Conservation (phyloP, 1,284 basidiomycete genomes). For the Jaminaea rosea region DNA sequence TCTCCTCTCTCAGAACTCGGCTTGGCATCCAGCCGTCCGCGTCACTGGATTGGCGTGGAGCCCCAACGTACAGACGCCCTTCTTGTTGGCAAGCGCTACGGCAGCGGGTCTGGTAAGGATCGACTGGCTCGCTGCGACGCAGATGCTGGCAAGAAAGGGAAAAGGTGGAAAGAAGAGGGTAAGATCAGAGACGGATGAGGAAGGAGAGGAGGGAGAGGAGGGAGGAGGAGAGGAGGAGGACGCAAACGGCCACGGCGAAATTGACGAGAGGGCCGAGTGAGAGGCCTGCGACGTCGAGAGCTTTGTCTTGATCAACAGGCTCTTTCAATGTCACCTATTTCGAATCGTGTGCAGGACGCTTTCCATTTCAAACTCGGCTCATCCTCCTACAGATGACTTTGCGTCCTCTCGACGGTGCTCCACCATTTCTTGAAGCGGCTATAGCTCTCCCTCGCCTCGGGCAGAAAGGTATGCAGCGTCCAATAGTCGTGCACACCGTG, state of each 20-base stretch:
- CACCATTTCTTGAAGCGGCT: background rate
- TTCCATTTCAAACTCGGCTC: too few relatives aligned
- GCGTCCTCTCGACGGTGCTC: background rate
- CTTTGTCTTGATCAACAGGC: too few relatives aligned
- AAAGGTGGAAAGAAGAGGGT: too few relatives aligned
- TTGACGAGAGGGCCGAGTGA: too few relatives aligned
- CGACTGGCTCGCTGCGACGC: conserved; percentile 56
- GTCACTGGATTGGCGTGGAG: conserved; percentile 74
- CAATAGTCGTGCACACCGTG: background rate
- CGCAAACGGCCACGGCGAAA: too few relatives aligned
- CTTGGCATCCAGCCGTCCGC: conserved; percentile 65
- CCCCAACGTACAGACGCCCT: conserved; percentile 59
- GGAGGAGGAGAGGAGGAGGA: too few relatives aligned
- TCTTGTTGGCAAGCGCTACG: conserved; percentile 65
- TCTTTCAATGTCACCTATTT: too few relatives aligned
- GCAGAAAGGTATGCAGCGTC: background rate
- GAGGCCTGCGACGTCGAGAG: too few relatives aligned
- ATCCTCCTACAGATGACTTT: background rate
- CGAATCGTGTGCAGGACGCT: too few relatives aligned
- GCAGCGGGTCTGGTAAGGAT: conserved; percentile 75
- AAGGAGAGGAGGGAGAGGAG: too few relatives aligned
- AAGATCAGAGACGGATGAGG: too few relatives aligned
- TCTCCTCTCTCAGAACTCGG: conserved; percentile 11
- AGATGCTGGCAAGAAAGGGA: too few relatives aligned
- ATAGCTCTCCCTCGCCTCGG: background rate